Evolutionary conservation across 306 rosid genomes (phyloP), one percentile per base, ranked within the genome.

Genomic region (Cucumis cinereus): DNA sequence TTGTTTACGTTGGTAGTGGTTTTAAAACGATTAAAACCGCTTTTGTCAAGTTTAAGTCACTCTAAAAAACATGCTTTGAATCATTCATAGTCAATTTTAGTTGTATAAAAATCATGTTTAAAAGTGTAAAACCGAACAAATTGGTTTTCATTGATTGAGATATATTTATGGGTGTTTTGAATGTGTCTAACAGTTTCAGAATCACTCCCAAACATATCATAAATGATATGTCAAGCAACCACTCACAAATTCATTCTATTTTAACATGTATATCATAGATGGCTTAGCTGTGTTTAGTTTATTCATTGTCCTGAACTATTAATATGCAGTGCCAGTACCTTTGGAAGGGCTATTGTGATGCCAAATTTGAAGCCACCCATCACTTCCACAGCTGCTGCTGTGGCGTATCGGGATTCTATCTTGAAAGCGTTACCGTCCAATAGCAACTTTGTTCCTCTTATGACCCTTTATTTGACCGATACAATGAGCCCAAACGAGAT

Each of bases 281-380:
- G 43, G 43, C 43, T 40, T 40, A 40, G 43, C 11, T 40, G 10
- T 63, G 38, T 16, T 66, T 19, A n/a, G 71, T 10, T 63, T 6
- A 33, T 73, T 61, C 8, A n/a, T 38, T 64, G 10, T 61, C 53
- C 75, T 78, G 61, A 20, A 75, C 17, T 85, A 72, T 81, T 60
- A 47, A 26, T 33, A 12, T 63, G 47, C 82, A 93, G 97, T 77
- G 93, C 98, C 73, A 81, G 74, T 72, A 89, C 87, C 72, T 93
- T 93, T 80, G 87, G 87, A 78, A 89, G 97, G 86, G 98, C 89
- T 35, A 93, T 93, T 73, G 92, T 93, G 76, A 93, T 93, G 97
- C 98, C 98, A 6, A 93, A 93, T 93, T 76, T 93, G 84, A 91
- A 84, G 84, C 97, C 98, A 35, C 97, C 97, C 6, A 38, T 93